These are phyloP conservation scores for Tetrahymena elliotti DNA, from an alignment of 73 alveolate species.

Conservation along the genomic window DNA sequence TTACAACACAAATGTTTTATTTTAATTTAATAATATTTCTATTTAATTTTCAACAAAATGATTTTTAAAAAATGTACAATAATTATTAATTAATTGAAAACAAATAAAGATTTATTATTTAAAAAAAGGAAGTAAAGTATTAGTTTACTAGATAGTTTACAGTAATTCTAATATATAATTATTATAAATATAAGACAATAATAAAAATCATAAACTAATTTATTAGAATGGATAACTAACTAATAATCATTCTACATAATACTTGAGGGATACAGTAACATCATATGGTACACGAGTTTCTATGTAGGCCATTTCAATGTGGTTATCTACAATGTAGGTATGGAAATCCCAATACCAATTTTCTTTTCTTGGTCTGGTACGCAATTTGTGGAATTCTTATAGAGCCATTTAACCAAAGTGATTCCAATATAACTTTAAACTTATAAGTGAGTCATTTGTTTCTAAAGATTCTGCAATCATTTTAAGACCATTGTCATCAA, in stretches of 20 bases:
- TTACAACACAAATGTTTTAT: too few species aligned
- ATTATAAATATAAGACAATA: background rate
- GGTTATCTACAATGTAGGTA: conserved; percentile 72
- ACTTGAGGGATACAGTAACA: conserved; percentile 44
- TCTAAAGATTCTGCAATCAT: conserved; percentile 67
- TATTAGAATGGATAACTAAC: background rate
- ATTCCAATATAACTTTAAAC: conserved; percentile 70
- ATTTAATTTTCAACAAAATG: too few species aligned
- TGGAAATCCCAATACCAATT: conserved; percentile 76
- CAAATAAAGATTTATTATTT: too few species aligned
- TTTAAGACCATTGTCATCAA: conserved; percentile 92
- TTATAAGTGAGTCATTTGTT: conserved; percentile 60
- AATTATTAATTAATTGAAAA: too few species aligned
- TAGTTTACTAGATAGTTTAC: too few species aligned
- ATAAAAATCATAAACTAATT: background rate
- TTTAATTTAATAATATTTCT: too few species aligned
- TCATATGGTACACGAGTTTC: conserved; percentile 75
- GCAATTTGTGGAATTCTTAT: conserved; percentile 58
- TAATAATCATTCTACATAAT: conserved; percentile 13
- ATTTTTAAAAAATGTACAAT: too few species aligned
- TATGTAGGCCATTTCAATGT: conserved; percentile 83
- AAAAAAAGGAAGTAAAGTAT: too few species aligned
- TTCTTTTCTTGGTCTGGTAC: conserved; percentile 56
- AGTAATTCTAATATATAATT: background rate
- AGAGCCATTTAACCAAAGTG: conserved; percentile 72